phyloP scores from a whole-genome alignment of 2,329 filamentous ascomycete species.

The Arthrobotrys musiformis region DNA sequence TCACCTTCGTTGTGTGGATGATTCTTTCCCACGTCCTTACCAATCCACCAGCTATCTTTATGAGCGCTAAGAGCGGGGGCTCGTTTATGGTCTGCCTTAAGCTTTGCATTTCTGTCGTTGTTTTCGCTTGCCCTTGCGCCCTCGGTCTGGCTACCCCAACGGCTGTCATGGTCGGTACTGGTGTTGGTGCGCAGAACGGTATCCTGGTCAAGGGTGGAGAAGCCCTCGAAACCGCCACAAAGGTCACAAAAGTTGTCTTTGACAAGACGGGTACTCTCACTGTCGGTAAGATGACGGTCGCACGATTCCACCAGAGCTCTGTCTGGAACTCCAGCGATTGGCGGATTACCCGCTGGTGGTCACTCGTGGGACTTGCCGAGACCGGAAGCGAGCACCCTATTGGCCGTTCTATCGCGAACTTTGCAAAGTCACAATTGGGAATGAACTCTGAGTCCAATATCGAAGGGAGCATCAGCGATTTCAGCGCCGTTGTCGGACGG shows the following conservation, averaged over 20 bases:
- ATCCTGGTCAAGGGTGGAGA: constrained; percentile 98
- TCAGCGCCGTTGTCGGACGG: constrained; percentile 82
- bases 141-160: constrained; percentile 96
- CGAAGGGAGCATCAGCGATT: constrained; percentile 85
- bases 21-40: constrained; percentile 85
- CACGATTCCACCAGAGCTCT: constrained; percentile 73
- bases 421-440: constrained; percentile 79
- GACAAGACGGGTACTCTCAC: constrained; percentile 98
- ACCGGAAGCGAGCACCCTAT: constrained; percentile 96
- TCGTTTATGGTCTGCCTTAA: constrained; percentile 97
- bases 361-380: constrained; percentile 92
- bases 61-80: constrained; percentile 81
- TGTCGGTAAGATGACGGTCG: constrained; percentile 93
- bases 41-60: constrained; percentile 88
- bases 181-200: constrained; percentile 91
- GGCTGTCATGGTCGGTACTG: constrained; percentile 99
- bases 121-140: constrained; percentile 96
- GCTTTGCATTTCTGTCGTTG: constrained; percentile 97
- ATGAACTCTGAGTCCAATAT: constrained; percentile 77
- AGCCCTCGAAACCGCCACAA: constrained; percentile 88
- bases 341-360: constrained; percentile 87
- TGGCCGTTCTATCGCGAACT: constrained; percentile 82
- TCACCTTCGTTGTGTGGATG: constrained; percentile 94
- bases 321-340: constrained; percentile 76
- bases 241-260: constrained; percentile 87